Percentiles rank a stretch among this genome's conserved stretches.
Conservation (phyloP, 106 monocot species). For the Dioscorea zingiberensis region DNA sequence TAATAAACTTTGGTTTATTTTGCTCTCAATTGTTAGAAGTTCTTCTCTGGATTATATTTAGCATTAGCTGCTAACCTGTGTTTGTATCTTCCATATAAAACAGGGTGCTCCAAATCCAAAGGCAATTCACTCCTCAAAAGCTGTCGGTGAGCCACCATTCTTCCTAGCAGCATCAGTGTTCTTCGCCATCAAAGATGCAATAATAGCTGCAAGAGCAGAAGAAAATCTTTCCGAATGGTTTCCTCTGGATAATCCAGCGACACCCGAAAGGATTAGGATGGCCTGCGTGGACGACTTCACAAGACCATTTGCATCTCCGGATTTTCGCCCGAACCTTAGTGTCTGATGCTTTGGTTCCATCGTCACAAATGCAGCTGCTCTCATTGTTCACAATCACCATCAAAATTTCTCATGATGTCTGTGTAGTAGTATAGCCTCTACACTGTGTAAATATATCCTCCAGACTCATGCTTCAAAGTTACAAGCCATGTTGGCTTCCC, state of each 20-base stretch:
- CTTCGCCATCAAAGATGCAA: constrained; percentile 90
- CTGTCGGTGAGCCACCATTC: constrained; percentile 94
- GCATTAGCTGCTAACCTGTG: too few relatives aligned
- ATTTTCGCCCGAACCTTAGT: constrained; percentile 78
- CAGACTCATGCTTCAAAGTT: too few relatives aligned
- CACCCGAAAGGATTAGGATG: constrained; percentile 98
- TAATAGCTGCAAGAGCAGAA: constrained; percentile 72
- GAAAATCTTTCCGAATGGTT: constrained; percentile 75
- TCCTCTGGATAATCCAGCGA: constrained; percentile 83
- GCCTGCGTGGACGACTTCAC: constrained; percentile 82
- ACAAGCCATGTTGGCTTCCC: too few relatives aligned
- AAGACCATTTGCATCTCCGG: constrained; percentile 34
- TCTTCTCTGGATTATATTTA: too few relatives aligned
- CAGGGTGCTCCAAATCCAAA: constrained; percentile 84
- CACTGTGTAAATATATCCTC: too few relatives aligned
- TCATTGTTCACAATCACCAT: too few relatives aligned
- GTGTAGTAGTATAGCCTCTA: too few relatives aligned
- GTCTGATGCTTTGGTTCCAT: constrained; percentile 32
- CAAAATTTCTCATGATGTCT: too few relatives aligned
- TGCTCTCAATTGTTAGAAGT: too few relatives aligned
- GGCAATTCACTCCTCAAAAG: constrained; percentile 93
- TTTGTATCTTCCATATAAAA: not conserved
- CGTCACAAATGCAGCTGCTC: too few relatives aligned
- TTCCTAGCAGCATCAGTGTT: constrained; percentile 82
- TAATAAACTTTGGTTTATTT: too few relatives aligned